Conservation (phyloP, 2,329 filamentous ascomycete species). For the Pseudocercospora fijiensis region DNA sequence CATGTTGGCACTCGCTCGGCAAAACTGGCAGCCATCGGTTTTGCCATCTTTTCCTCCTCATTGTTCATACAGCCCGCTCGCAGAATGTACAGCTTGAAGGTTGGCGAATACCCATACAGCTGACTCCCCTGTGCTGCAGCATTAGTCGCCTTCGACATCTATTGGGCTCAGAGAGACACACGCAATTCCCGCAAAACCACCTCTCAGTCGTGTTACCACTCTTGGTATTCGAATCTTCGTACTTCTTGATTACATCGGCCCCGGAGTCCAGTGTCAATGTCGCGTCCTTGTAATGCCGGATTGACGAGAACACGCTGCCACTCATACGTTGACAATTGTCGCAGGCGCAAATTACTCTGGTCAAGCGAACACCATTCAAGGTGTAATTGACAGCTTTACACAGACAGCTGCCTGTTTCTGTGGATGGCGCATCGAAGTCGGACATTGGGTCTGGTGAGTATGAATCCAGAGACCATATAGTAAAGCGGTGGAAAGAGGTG, state of each 20-base stretch:
- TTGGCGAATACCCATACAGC: slow-evolving; percentile 7
- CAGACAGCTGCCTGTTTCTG: slow-evolving; percentile 4
- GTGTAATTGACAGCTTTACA: slow-evolving; percentile 8
- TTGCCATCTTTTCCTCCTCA: slow-evolving; percentile 7
- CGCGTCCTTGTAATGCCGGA: slow-evolving; percentile 10
- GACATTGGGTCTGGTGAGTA: not conserved
- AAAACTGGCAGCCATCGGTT: slow-evolving; percentile 6
- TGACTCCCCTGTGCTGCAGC: not conserved
- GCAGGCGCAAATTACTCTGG: slow-evolving; percentile 7
- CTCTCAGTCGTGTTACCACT: slow-evolving; percentile 5
- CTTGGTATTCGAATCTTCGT: slow-evolving; percentile 8
- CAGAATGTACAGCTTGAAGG: slow-evolving; percentile 7
- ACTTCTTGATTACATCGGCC: slow-evolving; percentile 7
- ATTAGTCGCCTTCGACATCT: not conserved
- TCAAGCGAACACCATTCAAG: slow-evolving; percentile 5
- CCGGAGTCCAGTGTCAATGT: slow-evolving; percentile 4
- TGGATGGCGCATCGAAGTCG: slow-evolving; percentile 1
- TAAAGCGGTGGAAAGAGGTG: too few species aligned
- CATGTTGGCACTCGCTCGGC: slow-evolving; percentile 2
- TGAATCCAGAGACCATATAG: too few species aligned
- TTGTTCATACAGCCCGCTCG: slow-evolving; percentile 10
- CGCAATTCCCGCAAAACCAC: slow-evolving; percentile 11
- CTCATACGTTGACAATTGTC: slow-evolving; percentile 7
- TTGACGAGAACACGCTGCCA: slow-evolving; percentile 6
- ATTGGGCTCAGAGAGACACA: not conserved